Evolutionary conservation across 495 filamentous ascomycete genomes (phyloP), one percentile per base, ranked within the genome.

Genomic region (Niebla homalea): DNA sequence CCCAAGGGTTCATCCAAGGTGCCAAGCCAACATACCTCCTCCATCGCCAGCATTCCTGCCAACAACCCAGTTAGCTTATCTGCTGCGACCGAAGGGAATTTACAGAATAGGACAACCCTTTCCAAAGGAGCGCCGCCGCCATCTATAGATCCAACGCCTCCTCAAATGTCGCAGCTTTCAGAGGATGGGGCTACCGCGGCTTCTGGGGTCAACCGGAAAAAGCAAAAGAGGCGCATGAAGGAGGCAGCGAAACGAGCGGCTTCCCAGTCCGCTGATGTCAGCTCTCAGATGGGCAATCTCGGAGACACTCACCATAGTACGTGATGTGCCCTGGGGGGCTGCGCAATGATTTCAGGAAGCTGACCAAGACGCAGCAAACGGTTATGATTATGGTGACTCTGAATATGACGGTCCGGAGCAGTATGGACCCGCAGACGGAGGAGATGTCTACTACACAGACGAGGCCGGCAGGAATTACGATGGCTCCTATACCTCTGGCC

Each of bases 221-320:
- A 95, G 66, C 84, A 89, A 63, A 94, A 94, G 66, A 77, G 84
- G 26, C 79, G 84, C 54, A 73, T 80, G 50, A 90, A 89, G 58
- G 70, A 78, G 64, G 84, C 84, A 43, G 85, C 85, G 37, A 77
- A 83, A 16, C 75, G 81, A 50, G 83, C 79, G 32, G 80, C 79
- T 46, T 78, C 70, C 39, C 64, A 70, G 47, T 60, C 41, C 32
- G 18, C 49, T 40, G 45, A 18, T 42, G 40, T 42, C 11, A 36
- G 36, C 7, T 38, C 53, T 19, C 43, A 43, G 39, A 32, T 47
- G n/a, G 48, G 40, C 16, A 52, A 59, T 42, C 48, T 32, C 46
- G 43, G 41, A 25, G 50, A 50, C 42, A 43, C 44, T 49, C 35
- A 26, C 23, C 55, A 58, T 36, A 42, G 29, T 32, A 32, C 7